Base-by-base conservation (phyloP, 2,329 filamentous ascomycete species). In the Fusarium nygamai region DNA sequence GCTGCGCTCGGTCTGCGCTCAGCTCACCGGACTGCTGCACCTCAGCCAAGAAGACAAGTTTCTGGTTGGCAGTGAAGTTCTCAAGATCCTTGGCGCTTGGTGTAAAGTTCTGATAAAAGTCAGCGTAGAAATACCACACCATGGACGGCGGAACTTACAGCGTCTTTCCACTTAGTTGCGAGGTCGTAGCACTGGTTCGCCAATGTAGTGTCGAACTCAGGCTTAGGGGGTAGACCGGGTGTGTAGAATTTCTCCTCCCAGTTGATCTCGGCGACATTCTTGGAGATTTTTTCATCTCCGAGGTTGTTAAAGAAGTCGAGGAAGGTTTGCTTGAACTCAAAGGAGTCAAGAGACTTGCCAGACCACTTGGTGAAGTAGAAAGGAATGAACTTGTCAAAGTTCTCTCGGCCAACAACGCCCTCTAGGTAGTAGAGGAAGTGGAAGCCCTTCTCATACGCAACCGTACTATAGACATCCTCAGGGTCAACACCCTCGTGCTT, bases 381-480 rank as follows among this genome's bases (percentile, higher is more conserved):
- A 22, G 95, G 95, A 79, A 98, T 98, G 83, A 98, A 99, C 77
- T 91, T 93, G 86, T 98, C 94, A 85, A 96, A 99, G 81, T 93
- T 93, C n/a, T 92, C 88, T 69, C 93, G 92, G 41, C 94, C 94
- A 8, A 98, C 88, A 4, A 98, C 86, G 53, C 92, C 92, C 79
- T 99, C 96, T 20, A 99, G 91, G 78, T 95, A 92, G 83, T 95
- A 98, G 51, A 99, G 87, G 82, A 98, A 97, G 80, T 94, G 93
- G 84, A 98, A 98, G 8, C 96, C 96, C 84, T 99, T 98, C 81
- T 98, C 96, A 79, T 99, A 99, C 0, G 96, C 95, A 39, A 98
- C 88, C 33, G 91, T 93, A 76, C 93, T 97, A 85, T 98, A 99
- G 3, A 96, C 94, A 82, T 99, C 96, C 81, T 98, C 96, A 0